Base-by-base conservation (phyloP, 2,329 filamentous ascomycete genomes). In the Juglanconis sp. region DNA sequence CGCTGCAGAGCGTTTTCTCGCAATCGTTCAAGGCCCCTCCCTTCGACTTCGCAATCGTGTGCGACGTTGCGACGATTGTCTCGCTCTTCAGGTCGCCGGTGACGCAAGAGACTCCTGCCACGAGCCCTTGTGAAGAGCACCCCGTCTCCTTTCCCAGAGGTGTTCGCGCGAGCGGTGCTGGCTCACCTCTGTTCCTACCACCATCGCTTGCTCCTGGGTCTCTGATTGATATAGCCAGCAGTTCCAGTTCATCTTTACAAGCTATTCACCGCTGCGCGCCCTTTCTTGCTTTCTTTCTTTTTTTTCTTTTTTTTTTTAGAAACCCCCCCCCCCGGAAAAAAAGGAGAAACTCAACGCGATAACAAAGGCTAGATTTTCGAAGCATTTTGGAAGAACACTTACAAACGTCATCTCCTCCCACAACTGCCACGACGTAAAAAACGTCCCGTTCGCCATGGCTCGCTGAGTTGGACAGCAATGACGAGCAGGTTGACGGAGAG, bases 331-430 rank as follows among this genome's bases (percentile, higher is more conserved):
- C 1, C 2, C 2, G 17, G 2, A 24, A 24, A 24, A 7, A 10
- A 42, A 42, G 42, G 4, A 24, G 5, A n/a, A 46, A 17, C 15
- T 5, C 42, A 13, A 17, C 11, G 24, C 24, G 24, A 24, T 24
- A 24, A 24, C 24, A 24, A 24, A 24, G 24, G 24, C 24, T 2
- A 24, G 24, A 24, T 24, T 10, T 47, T 42, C 42, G n/a, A 50
- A 15, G 34, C 36, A 30, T 17, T 30, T 30, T 5, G 34, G 24
- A 30, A 35, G 15, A 10, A 6, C 35, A 81, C 90, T 80, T 78
- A 96, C 92, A 77, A 96, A 91, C 56, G 87, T 90, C 87, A 96
- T 87, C 78, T 96, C 87, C 80, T 95, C 86, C 92, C 92, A 96
- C 68, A 95, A 77, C 67, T 83, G 78, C 92, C 92, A 96, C 53